Evolutionary conservation across 2,329 filamentous ascomycete genomes (phyloP), one percentile per base, ranked within the genome.

Genomic region (Exutisphaerella laricina): DNA sequence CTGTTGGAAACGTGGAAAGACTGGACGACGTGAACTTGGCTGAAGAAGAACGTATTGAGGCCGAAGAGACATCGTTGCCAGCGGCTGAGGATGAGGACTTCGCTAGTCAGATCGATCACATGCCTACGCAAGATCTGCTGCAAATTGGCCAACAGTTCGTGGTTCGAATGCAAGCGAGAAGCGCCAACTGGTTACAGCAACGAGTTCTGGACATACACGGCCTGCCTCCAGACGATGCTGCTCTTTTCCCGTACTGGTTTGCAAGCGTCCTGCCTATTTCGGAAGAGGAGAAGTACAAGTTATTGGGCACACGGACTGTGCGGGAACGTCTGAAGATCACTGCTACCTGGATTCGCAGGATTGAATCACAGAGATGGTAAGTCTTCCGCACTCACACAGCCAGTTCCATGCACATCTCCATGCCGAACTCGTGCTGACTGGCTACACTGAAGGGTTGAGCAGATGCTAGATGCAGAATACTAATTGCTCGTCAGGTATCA

Each of bases 201-300:
- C 77, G 82, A 6, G 81, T 89, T 23, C 69, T 89, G 21, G 69
- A 78, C 22, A 80, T 85, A 4, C 92, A 90, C 52, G 88, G 88
- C 9, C 78, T 84, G 45, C 83, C 82, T 14, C 88, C 88, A 0
- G 71, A 77, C 12, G 86, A 94, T 57, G 81, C 87, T 1, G 81
- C 81, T 3, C 63, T 79, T 1, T 92, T 95, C 53, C 85, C 88
- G 0, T 95, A 88, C 75, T 96, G 89, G 89, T 84, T 95, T 53
- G 88, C 85, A 7, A 86, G 80, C 58, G 80, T 92, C 14, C 66
- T 94, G 9, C 88, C 88, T 0, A 80, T 92, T 26, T 75, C 77
- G 10, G 85, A 92, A 18, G 70, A 79, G 20, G 84, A 92, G 56
- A 94, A 90, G 61, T 94, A 94, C 54, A 72, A 76, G 9, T 68